Base-by-base conservation (phyloP, 805 yeast genomes). In the Candida ulmi region DNA sequence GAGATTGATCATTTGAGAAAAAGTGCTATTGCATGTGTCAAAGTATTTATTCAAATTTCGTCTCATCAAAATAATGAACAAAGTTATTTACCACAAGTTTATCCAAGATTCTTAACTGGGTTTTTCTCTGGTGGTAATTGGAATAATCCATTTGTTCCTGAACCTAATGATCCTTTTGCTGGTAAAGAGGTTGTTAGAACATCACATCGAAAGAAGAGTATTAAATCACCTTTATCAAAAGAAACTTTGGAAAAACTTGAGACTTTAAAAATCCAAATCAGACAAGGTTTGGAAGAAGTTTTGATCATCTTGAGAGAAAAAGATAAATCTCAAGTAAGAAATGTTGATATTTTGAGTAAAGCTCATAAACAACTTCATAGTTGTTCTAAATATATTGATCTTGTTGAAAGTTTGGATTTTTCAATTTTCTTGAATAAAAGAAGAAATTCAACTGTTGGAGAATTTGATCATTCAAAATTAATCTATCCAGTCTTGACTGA, bases 41-140 rank as follows among this genome's bases (percentile, higher is more conserved):
- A 62, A 42, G 45, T 61, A 42, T 47, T 54, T 41, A 39, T 60
- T 44, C 52, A 55, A 54, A 38, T 51, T 52, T 33, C 62, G 36
- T 43, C 53, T 30, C 42, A 47, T 51, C 42, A 63, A 57, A 46
- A 51, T 45, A 38, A 44, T 55, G 42, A 52, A 48, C 50, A 55
- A 48, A 35, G 40, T 38, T n/a, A 47, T 42, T 30, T 59, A 42
- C 93, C 91, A 0, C 83, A 82, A 54, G 62, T 80, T 2, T 76
- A 79, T 46, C 88, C 93, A 8, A 67, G 93, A 43, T 80, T 83
- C 50, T 60, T 84, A 16, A 68, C 72, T 31, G 78, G 78, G 23
- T 76, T 74, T 39, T 83, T 79, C 55, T 79, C 79, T 48, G 91
- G 88, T 15, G 91, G 90, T n/a, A 79, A 80, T 44, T 83, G 88